Percentiles rank a stretch among this genome's conserved stretches.
Evolutionary conservation across 2,329 filamentous ascomycete species (phyloP).

Genomic region (Fusarium nurragi): DNA sequence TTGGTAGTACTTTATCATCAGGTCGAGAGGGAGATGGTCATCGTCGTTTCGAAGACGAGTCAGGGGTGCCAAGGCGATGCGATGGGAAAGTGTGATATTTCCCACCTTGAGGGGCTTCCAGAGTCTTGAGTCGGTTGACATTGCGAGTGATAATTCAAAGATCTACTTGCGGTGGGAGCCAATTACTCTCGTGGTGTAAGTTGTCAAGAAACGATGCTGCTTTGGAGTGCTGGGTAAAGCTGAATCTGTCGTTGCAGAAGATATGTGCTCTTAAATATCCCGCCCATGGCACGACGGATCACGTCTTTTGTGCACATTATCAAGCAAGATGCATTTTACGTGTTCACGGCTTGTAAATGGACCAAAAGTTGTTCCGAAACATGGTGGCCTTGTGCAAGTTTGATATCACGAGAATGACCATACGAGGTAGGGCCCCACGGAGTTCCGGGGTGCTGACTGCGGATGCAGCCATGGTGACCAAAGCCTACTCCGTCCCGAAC

Average conservation of each 20-base stretch:
- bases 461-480: neutral
- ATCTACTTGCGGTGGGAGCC: rapidly evolving
- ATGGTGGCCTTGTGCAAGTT: neutral
- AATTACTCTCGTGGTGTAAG: neutral
- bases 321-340: rapidly evolving
- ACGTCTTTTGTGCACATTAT: neutral
- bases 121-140: conserved; percentile 32
- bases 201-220: neutral
- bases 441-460: neutral
- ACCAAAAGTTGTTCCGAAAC: neutral
- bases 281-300: rapidly evolving
- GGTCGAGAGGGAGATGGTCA: conserved; percentile 41
- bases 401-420: neutral
- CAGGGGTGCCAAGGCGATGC: conserved; percentile 65
- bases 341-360: neutral
- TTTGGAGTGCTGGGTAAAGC: neutral
- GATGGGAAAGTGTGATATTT: conserved; percentile 51
- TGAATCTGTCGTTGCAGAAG: rapidly evolving
- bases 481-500: neutral
- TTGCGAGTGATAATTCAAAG: neutral
- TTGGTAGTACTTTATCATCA: conserved; percentile 55
- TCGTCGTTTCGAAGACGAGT: conserved; percentile 62
- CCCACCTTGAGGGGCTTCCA: conserved; percentile 54
- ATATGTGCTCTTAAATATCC: neutral
- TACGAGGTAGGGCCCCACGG: neutral